Percentiles rank a stretch among this genome's conserved stretches.
Evolutionary conservation across 495 filamentous ascomycete species (phyloP).

Genomic region (Aspergillus kassunensis): DNA sequence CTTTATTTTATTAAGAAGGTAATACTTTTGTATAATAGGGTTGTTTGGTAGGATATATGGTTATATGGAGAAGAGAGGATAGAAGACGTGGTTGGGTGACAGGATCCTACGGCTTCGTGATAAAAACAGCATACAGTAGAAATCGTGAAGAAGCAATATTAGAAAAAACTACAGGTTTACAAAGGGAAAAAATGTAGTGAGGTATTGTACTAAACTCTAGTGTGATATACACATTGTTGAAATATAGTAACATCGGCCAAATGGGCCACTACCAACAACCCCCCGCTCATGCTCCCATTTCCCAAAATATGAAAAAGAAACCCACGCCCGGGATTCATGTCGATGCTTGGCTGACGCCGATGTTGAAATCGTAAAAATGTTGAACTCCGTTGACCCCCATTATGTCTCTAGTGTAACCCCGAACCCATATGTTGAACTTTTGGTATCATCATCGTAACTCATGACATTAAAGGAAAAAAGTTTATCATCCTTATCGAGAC

Average conservation of each 20-base stretch:
- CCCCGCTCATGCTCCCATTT: conserved; percentile 14
- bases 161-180: too few relatives aligned
- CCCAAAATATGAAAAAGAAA: conserved; percentile 12
- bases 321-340: conserved; percentile 19
- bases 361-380: conserved; percentile 62
- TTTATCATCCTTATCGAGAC: conserved; percentile 30
- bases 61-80: too few relatives aligned
- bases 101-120: background rate
- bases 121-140: background rate
- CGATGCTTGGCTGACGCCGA: conserved; percentile 45
- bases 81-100: background rate
- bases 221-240: conserved; percentile 29
- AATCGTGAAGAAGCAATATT: background rate
- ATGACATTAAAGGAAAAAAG: conserved; percentile 34
- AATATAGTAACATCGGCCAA: conserved; percentile 23
- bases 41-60: background rate
- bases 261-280: conserved; percentile 13
- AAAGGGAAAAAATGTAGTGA: background rate
- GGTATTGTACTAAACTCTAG: conserved; percentile 13
- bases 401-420: conserved; percentile 43
- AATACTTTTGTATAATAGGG: too few relatives aligned
- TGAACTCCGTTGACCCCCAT: conserved; percentile 47
- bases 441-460: conserved; percentile 52
- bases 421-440: conserved; percentile 50
- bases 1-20: background rate